A percentile compares a stretch with the other conserved stretches of the same genome.
phyloP scores from a whole-genome alignment of 768 basidiomycete genomes.

The Trametes villosa region DNA sequence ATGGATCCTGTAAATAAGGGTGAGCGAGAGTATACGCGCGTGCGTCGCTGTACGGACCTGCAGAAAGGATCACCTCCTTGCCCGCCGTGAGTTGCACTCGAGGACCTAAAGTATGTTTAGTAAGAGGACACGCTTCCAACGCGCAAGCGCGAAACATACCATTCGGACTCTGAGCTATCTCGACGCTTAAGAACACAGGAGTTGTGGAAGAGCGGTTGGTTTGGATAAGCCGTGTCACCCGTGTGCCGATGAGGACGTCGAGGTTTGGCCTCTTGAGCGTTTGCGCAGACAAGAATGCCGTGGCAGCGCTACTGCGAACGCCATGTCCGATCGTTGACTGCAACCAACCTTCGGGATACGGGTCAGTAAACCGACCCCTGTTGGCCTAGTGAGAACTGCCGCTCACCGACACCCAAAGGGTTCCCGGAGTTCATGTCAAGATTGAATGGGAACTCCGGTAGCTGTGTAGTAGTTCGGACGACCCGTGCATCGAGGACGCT shows the following conservation, averaged over 20 bases:
- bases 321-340: neutral
- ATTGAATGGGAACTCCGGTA: slow-evolving; percentile 45
- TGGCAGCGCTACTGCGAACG: neutral
- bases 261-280: neutral
- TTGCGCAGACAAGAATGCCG: neutral
- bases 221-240: neutral
- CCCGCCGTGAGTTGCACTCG: neutral
- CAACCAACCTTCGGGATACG: neutral
- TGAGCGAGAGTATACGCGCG: neutral
- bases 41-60: neutral
- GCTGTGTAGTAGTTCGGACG: slow-evolving; percentile 41
- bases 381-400: neutral
- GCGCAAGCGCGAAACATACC: neutral
- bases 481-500: slow-evolving; percentile 3
- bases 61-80: neutral
- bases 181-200: neutral
- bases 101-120: neutral
- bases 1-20: neutral
- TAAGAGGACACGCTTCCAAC: neutral
- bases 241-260: neutral
- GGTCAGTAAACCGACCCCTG: neutral
- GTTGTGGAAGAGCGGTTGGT: neutral
- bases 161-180: neutral
- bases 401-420: slow-evolving; percentile 36
- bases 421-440: slow-evolving; percentile 48